phyloP scores from a whole-genome alignment of 768 basidiomycete genomes.

The Crucibulum laeve region DNA sequence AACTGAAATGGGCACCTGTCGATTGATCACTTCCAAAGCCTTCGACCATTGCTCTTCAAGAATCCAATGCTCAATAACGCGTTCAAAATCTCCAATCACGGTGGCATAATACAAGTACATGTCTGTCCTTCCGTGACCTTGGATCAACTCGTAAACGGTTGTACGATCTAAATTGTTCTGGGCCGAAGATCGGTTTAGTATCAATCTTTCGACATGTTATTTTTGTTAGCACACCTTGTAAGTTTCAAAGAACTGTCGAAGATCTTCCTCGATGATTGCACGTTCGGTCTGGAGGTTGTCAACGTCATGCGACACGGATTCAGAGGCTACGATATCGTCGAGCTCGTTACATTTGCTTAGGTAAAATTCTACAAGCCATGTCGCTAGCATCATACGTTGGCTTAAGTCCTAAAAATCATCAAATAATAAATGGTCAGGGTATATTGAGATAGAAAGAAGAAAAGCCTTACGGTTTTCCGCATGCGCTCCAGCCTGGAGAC shows the following conservation, averaged over 20 bases:
- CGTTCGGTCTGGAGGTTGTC: slow-evolving; percentile 82
- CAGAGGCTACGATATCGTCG: slow-evolving; percentile 90
- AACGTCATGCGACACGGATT: slow-evolving; percentile 73
- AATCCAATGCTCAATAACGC: slow-evolving; percentile 90
- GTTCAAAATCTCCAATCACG: slow-evolving; percentile 72
- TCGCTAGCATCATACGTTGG: slow-evolving; percentile 96
- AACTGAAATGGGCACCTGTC: slow-evolving; percentile 55
- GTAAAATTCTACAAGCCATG: slow-evolving; percentile 97
- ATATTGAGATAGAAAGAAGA: background rate
- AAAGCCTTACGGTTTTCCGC: slow-evolving; percentile 63
- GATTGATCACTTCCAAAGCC: slow-evolving; percentile 85
- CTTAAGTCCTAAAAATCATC: slow-evolving; percentile 65
- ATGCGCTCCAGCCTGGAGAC: slow-evolving; percentile 84
- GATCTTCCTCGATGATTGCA: slow-evolving; percentile 84
- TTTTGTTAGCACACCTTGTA: slow-evolving; percentile 88
- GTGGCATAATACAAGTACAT: slow-evolving; percentile 89
- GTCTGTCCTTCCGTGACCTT: slow-evolving; percentile 89
- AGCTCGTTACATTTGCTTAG: slow-evolving; percentile 95
- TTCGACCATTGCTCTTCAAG: slow-evolving; percentile 89
- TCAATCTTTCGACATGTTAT: no score
- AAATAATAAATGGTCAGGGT: background rate
- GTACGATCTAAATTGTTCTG: slow-evolving; percentile 81
- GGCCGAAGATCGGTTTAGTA: no score
- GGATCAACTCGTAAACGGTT: slow-evolving; percentile 90
- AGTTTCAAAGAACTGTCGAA: slow-evolving; percentile 88